Conservation (phyloP, 164 flowering plant genomes). For the Sedum album region DNA sequence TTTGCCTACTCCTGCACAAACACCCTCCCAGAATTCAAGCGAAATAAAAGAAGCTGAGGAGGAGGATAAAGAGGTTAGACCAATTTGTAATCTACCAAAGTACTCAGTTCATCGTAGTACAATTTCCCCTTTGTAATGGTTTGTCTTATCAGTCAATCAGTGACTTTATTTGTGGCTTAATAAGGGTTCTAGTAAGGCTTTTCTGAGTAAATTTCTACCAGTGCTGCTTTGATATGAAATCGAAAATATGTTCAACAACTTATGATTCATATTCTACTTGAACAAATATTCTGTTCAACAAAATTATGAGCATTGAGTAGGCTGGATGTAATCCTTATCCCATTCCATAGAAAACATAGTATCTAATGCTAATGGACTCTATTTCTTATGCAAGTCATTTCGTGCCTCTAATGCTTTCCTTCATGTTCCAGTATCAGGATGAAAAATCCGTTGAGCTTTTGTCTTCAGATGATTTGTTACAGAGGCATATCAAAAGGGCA, state of each 20-base stretch:
- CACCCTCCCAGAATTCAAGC: constrained; percentile 17
- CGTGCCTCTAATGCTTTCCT: background rate
- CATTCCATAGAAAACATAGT: background rate
- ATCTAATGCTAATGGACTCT: background rate
- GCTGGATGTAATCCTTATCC: background rate
- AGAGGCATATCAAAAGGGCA: constrained; percentile 65
- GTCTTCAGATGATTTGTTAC: constrained; percentile 50
- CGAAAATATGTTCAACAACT: background rate
- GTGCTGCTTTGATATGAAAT: background rate
- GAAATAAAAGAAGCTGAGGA: constrained; percentile 34
- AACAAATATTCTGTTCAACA: background rate
- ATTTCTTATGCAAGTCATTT: background rate
- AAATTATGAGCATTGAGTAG: background rate
- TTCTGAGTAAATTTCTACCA: background rate
- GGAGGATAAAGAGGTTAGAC: constrained; percentile 35
- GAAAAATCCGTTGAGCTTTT: constrained; percentile 41
- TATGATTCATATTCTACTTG: background rate
- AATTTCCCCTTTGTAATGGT: background rate
- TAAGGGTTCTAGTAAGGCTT: background rate
- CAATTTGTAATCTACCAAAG: background rate
- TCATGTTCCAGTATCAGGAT: constrained; percentile 26
- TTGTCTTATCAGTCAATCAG: background rate
- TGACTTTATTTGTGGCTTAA: background rate
- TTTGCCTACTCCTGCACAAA: constrained; percentile 28
- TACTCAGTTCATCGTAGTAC: too few species aligned